These are phyloP conservation scores for Amaranthus cruentus DNA, from an alignment of 148 eudicot genomes.

Conservation along the genomic window DNA sequence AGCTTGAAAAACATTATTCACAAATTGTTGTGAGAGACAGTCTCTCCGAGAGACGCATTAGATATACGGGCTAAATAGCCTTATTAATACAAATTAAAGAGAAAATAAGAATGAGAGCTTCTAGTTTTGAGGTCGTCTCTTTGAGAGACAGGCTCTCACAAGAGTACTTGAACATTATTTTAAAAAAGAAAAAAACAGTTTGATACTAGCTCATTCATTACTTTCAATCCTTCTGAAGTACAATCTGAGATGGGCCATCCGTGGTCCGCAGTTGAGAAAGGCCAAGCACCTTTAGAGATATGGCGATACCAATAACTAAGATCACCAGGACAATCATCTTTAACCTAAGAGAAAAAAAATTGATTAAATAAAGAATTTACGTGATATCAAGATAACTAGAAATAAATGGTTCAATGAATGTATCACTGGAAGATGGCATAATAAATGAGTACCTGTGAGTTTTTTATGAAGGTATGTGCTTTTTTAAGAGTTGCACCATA, in stretches of 20 bases:
- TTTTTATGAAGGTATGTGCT: conserved; percentile 67
- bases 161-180: too few species aligned
- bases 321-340: conserved; percentile 81
- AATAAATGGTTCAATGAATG: background rate
- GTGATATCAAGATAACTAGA: conserved; percentile 4
- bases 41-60: too few species aligned
- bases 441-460: conserved; percentile 56
- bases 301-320: conserved; percentile 83
- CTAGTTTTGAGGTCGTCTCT: too few species aligned
- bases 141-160: too few species aligned
- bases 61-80: too few species aligned
- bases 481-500: conserved; percentile 56
- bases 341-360: conserved; percentile 48
- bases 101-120: too few species aligned
- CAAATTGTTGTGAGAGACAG: too few species aligned
- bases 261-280: conserved; percentile 93
- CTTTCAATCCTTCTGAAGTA: conserved; percentile 94
- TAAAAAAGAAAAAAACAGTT: background rate
- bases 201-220: conserved; percentile 26
- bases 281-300: conserved; percentile 99
- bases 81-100: too few species aligned
- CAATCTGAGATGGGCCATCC: conserved; percentile 99
- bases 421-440: background rate
- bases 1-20: conserved; percentile 3
- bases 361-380: conserved; percentile 11